Base-by-base conservation (phyloP, 495 filamentous ascomycete species). In the Penicillium maclennaniae region DNA sequence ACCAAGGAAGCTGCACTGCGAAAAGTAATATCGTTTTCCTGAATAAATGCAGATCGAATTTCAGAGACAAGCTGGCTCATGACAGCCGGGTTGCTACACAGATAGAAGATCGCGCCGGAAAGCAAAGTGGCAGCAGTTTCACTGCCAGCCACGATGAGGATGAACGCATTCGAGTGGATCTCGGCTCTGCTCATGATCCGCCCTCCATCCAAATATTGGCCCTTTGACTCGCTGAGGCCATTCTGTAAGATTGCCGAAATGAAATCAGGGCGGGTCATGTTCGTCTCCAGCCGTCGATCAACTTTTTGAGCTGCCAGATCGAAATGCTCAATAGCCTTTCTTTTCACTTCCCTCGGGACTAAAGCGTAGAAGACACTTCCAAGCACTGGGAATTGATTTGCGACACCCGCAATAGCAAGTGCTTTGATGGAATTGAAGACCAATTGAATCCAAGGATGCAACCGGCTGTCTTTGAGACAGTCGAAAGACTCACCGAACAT, bases 101-200 rank as follows among this genome's bases (percentile, higher is more conserved):
- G 71, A 38, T 78, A 74, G 45, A 72, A 84, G 19, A 80, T 68
- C 12, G 68, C 69, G 4, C 79, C 82, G 0, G 64, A 62, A 0
- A 85, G 53, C 1, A 71, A 51, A 0, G 80, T 83, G 0, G 82
- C 82, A 7, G 79, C 77, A 0, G 82, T 85, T 56, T 86, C 83
- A 56, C 76, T 81, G 7, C 82, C 83, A 14, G 71, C 71, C 10
- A 70, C 43, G 23, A 74, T 66, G 14, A 74, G 42, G 16, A 68
- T 65, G 21, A 61, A 63, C 1, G 62, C 59, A 51, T 68, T 68
- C 0, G 65, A 60, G 43, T 68, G 62, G 17, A 68, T 60, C 44
- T 66, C 62, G 15, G 59, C 61, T 36, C 64, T 46, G 36, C 55
- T 60, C 59, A 67, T 65, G 9, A 56, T 65, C 17, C 45, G 41